Base-by-base conservation (phyloP, 192 early-diverging fungal species). In the Tieghemiomyces parasiticus region DNA sequence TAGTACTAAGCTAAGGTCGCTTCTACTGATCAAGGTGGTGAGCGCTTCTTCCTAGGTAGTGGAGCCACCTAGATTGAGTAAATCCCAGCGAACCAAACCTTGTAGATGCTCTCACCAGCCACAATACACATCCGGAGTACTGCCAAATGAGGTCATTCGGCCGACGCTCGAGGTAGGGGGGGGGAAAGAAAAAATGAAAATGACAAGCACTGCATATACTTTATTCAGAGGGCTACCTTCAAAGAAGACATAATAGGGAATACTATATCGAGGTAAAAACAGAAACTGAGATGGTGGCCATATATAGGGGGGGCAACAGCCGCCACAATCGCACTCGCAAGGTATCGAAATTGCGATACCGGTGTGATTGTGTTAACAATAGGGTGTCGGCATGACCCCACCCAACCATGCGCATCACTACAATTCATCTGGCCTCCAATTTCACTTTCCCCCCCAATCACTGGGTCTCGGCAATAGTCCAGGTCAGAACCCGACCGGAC, bases 401-500 rank as follows among this genome's bases (percentile, higher is more conserved):
- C 38, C 38, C 6, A 16, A 10, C 16, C 16, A 10, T 10, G 16
- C 38, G 38, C 16, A 42, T 6, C 16, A 42, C 38, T 16, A 10
- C 6, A 42, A 16, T 6, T 16, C 38, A 42, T 6, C 38, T 6
- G 6, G 6, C 38, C 6, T 42, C 16, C 38, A 16, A 42, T 10
- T 10, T 16, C 16, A 42, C 8, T 16, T 16, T 6, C 38, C 38
- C 8, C 16, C 8, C 38, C 16, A 42, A 42, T 16, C 38, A 16
- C 8, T 6, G 38, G 46, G 61, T 61, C 8, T 67, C 51, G n/a
- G 32, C 58, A 62, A 82, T 72, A 65, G 71, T 77, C 80, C 80
- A 82, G 2, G 66, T 68, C 52, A 82, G 56, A 30, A 63, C 65
- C 51, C 74, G 78, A 14, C 83, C 84, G n/a, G 88, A 85, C 68